phyloP scores from a whole-genome alignment of 2,329 filamentous ascomycete genomes.

The Hawksworthiomyces lignivorus region DNA sequence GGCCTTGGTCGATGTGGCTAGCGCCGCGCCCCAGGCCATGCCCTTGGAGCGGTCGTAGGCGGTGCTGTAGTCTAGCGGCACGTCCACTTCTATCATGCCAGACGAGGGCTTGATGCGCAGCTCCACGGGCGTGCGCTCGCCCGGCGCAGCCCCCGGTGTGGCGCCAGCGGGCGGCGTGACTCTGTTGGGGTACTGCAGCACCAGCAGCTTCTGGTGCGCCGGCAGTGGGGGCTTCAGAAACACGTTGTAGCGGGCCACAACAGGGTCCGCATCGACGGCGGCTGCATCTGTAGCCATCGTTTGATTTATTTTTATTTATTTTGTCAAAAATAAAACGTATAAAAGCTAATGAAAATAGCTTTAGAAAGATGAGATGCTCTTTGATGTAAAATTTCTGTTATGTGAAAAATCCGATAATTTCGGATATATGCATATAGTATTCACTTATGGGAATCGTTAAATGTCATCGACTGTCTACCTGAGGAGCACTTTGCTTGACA shows the following conservation, averaged over 20 bases:
- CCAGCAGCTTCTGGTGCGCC: conserved; percentile 57
- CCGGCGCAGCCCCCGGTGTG: conserved; percentile 17
- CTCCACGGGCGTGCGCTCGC: conserved; percentile 60
- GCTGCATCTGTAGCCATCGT: not conserved
- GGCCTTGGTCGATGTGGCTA: conserved; percentile 52
- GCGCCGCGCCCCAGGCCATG: conserved; percentile 70
- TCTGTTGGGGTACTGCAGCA: conserved; percentile 86
- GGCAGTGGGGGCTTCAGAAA: conserved; percentile 71
- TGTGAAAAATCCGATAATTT: too few relatives aligned
- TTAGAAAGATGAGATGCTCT: too few relatives aligned
- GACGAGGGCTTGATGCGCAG: conserved; percentile 75
- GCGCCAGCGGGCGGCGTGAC: conserved; percentile 43
- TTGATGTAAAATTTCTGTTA: too few relatives aligned
- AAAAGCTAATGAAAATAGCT: too few relatives aligned
- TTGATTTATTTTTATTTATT: too few relatives aligned
- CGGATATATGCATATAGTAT: too few relatives aligned
- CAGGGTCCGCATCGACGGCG: conserved; percentile 51
- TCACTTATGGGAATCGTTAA: too few relatives aligned
- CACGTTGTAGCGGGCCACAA: conserved; percentile 72
- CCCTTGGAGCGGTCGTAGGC: conserved; percentile 84
- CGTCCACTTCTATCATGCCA: conserved; percentile 84
- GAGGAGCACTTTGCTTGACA: too few relatives aligned
- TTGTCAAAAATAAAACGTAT: too few relatives aligned
- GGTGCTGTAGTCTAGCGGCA: conserved; percentile 64
- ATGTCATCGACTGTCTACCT: too few relatives aligned